Evolutionary conservation across 2,329 filamentous ascomycete genomes (phyloP).

Genomic region (Pyrenochaeta sp.): DNA sequence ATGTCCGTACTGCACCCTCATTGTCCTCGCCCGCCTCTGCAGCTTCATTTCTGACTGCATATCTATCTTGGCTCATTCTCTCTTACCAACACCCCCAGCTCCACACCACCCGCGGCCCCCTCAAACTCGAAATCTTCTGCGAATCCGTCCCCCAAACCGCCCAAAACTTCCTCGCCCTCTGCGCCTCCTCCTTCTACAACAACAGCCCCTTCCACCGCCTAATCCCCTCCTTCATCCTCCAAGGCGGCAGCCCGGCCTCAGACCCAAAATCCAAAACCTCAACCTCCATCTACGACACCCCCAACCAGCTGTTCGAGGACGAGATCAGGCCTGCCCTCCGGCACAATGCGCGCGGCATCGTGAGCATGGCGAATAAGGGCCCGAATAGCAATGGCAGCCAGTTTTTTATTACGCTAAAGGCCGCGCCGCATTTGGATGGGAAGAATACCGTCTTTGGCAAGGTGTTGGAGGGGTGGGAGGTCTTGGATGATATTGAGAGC

Average conservation of each 20-base stretch:
- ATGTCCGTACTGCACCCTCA: neutral
- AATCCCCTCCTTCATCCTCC: slow-evolving; percentile 82
- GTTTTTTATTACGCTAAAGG: slow-evolving; percentile 81
- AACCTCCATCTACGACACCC: slow-evolving; percentile 70
- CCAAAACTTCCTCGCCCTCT: slow-evolving; percentile 89
- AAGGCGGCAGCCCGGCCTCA: slow-evolving; percentile 69
- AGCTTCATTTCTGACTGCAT: slow-evolving; percentile 5
- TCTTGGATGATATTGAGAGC: slow-evolving; percentile 74
- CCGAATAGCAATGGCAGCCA: slow-evolving; percentile 77
- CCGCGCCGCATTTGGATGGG: slow-evolving; percentile 81
- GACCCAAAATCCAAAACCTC: slow-evolving; percentile 67
- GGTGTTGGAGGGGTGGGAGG: slow-evolving; percentile 66
- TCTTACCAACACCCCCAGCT: slow-evolving; percentile 53
- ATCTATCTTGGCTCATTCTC: slow-evolving; percentile 2
- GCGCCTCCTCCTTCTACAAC: slow-evolving; percentile 80
- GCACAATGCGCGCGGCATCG: slow-evolving; percentile 72
- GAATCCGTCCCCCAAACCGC: slow-evolving; percentile 92
- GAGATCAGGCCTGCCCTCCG: slow-evolving; percentile 76
- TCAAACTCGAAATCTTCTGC: slow-evolving; percentile 97
- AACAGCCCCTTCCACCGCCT: slow-evolving; percentile 79
- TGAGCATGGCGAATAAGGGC: slow-evolving; percentile 82
- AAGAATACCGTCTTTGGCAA: slow-evolving; percentile 86
- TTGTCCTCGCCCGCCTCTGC: slow-evolving; percentile 1
- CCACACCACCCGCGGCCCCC: slow-evolving; percentile 85
- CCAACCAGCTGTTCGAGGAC: slow-evolving; percentile 71